These are phyloP conservation scores for Boletus eberwhitei DNA, from an alignment of 768 basidiomycete species.

Conservation along the genomic window DNA sequence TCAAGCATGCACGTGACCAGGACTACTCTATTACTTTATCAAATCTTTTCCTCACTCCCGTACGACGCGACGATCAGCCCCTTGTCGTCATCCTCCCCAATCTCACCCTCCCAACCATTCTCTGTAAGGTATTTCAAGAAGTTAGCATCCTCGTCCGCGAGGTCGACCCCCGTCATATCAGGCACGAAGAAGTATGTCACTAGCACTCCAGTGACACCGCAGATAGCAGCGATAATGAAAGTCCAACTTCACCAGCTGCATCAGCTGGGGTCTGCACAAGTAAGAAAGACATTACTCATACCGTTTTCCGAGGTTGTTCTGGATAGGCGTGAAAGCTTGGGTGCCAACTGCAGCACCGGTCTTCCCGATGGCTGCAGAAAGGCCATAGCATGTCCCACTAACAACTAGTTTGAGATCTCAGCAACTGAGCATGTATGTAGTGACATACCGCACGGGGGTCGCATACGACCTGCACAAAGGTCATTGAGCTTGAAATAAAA, in stretches of 20 bases:
- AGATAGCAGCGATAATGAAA: conserved; percentile 67
- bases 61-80: conserved; percentile 21
- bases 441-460: conserved; percentile 54
- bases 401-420: neutral
- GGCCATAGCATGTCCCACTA: conserved; percentile 67
- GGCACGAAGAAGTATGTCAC: conserved; percentile 68
- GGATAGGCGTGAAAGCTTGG: conserved; percentile 68
- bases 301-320: conserved; percentile 63
- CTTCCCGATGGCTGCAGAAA: conserved; percentile 67
- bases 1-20: conserved; percentile 17
- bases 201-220: conserved; percentile 58
- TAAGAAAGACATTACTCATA: conserved; percentile 22
- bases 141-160: conserved; percentile 60
- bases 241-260: conserved; percentile 45
- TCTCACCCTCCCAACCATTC: conserved; percentile 63
- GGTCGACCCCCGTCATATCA: conserved; percentile 63
- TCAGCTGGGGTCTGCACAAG: neutral
- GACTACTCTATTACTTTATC: neutral
- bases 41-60: conserved; percentile 14
- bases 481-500: neutral
- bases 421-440: neutral
- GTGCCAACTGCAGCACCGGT: conserved; percentile 71
- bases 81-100: conserved; percentile 53
- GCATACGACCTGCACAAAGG: conserved; percentile 48
- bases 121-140: conserved; percentile 58